Base-by-base conservation (phyloP, 306 rosid genomes). In the Mimosa bimucronata region DNA sequence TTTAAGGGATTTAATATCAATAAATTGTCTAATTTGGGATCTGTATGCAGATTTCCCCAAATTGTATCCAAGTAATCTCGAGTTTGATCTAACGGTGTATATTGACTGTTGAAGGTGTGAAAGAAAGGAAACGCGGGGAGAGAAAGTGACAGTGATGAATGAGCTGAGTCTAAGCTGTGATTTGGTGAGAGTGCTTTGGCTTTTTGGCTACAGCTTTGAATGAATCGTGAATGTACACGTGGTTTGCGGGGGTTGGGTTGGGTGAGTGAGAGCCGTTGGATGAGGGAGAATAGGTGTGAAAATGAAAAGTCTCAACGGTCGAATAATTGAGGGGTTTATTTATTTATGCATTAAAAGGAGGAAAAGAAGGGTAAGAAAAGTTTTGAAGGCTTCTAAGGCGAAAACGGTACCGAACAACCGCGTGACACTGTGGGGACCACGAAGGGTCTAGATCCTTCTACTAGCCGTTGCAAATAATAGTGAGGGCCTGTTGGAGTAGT, bases 221-320 rank as follows among this genome's bases (percentile, higher is more conserved):
- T 38, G 1, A 26, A 81, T 81, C 88, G 0, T 30, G 34, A 23
- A 8, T 66, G 80, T 67, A 73, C 83, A 61, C 64, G 80, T 77
- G 21, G 28, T 15, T 5, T 3, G 7, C 0, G 16, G n/a, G 4
- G 29, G 3, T 0, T 0, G 16, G 0, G 55, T 48, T 2, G 5
- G 67, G 30, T 13, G 48, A 76, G 38, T 9, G 26, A 1, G 3
- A 21, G 18, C 65, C 84, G 78, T 76, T 80, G 76, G 77, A 80
- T 73, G 71, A 10, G 2, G 31, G 52, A 10, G 42, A 13, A 19
- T 53, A 2, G 5, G 38, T 66, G 44, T 30, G 71, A 25, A 34
- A 34, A 34, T 2, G 38, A 34, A 76, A 86, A 86, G 84, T 80
- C 48, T 68, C 66, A 83, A 86, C 89, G 85, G 89, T 83, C 87